Evolutionary conservation across 2,329 filamentous ascomycete species (phyloP).

Genomic region (Colletotrichum destructivum): DNA sequence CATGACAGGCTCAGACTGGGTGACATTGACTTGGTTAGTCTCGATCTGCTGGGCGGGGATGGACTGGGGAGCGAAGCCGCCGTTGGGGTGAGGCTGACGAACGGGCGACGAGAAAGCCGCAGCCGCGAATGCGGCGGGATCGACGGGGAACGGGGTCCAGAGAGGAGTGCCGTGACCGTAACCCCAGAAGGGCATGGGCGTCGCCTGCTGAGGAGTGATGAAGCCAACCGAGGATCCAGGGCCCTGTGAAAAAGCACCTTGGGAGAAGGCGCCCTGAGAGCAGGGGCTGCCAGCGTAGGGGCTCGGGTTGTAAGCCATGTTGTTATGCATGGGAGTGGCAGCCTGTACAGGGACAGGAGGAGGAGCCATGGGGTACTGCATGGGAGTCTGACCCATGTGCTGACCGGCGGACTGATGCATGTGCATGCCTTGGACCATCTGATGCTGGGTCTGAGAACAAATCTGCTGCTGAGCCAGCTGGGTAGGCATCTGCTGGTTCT

Average conservation of each 20-base stretch:
- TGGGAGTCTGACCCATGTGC: conserved; percentile 13
- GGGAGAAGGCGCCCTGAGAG: conserved; percentile 25
- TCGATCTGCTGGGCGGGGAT: conserved; percentile 1
- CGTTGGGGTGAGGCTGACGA: neutral
- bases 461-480: conserved; percentile 17
- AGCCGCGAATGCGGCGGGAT: conserved; percentile 27
- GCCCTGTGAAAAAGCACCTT: conserved; percentile 23
- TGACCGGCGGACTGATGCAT: conserved; percentile 12
- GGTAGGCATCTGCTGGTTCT: neutral
- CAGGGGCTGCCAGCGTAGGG: conserved; percentile 24
- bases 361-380: conserved; percentile 35
- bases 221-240: conserved; percentile 31
- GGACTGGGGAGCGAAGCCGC: neutral
- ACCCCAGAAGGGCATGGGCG: conserved; percentile 36
- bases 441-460: neutral
- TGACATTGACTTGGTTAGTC: conserved; percentile 17
- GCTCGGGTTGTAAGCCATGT: conserved; percentile 21
- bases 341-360: conserved; percentile 31
- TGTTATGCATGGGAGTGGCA: conserved; percentile 30
- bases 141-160: conserved; percentile 35
- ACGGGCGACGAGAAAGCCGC: conserved; percentile 32
- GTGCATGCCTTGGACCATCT: conserved; percentile 17
- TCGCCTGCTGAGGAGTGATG: conserved; percentile 36
- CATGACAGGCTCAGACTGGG: conserved; percentile 38
- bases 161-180: conserved; percentile 39